Percentiles rank a stretch among this genome's conserved stretches.
phyloP scores from a whole-genome alignment of 192 early-diverging fungal species.

The Phlyctochytrium planicorne region DNA sequence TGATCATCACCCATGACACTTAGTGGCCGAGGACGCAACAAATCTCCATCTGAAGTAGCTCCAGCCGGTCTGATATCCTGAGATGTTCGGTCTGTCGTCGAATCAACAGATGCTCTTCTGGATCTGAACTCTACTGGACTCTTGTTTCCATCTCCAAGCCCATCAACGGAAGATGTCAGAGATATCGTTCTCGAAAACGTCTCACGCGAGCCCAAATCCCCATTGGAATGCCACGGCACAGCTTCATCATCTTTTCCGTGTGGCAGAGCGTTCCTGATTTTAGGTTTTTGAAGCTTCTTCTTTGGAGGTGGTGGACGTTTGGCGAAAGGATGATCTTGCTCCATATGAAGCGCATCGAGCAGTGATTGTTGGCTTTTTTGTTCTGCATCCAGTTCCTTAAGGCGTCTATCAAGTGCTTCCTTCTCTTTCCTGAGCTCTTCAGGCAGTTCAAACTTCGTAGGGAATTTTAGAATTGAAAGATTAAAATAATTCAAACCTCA shows the following conservation, averaged over 20 bases:
- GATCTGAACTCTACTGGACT: too few species aligned
- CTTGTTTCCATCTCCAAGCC: too few species aligned
- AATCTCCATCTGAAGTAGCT: neutral
- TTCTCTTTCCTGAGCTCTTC: conserved; percentile 5
- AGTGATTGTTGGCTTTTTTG: neutral
- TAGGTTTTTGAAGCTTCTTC: conserved; percentile 1
- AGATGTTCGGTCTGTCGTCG: neutral
- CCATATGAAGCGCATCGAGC: neutral
- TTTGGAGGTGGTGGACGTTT: neutral
- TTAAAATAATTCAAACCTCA: neutral
- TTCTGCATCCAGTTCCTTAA: conserved; percentile 2
- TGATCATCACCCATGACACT: neutral
- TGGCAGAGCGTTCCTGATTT: neutral
- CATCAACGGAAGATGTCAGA: too few species aligned
- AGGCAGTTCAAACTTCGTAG: neutral
- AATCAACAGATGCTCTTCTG: neutral
- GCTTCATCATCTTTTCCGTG: neutral
- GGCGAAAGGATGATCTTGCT: neutral
- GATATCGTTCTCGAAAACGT: neutral
- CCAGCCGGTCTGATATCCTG: neutral
- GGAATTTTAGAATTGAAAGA: neutral
- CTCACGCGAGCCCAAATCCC: neutral
- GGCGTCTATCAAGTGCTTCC: neutral
- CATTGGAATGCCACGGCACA: neutral
- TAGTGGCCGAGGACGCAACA: neutral